phyloP scores from a whole-genome alignment of 192 early-diverging fungal genomes.

The Coemansia guatemalensis region DNA sequence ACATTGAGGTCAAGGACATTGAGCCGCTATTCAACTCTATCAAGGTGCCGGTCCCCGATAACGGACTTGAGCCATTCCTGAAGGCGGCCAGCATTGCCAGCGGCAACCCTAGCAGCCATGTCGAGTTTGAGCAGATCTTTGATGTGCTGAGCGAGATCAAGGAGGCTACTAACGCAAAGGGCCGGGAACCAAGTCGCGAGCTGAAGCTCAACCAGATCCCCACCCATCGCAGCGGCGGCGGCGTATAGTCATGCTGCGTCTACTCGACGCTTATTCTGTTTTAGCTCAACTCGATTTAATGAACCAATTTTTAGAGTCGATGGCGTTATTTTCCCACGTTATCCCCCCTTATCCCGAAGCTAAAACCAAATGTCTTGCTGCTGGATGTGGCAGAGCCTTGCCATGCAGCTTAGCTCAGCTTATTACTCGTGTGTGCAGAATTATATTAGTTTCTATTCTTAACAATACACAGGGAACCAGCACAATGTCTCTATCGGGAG shows the following conservation, averaged over 20 bases:
- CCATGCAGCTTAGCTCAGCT: background rate
- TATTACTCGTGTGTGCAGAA: background rate
- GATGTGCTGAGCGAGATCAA: constrained; percentile 50
- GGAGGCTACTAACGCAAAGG: constrained; percentile 40
- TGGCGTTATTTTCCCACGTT: background rate
- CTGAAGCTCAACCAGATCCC: constrained; percentile 53
- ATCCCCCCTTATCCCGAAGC: background rate
- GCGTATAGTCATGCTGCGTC: constrained; percentile 33
- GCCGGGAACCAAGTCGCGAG: constrained; percentile 22
- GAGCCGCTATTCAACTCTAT: constrained; percentile 35
- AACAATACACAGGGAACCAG: background rate
- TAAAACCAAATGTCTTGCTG: background rate
- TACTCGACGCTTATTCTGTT: too few species aligned
- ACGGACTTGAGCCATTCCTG: constrained; percentile 17
- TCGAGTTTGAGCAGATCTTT: constrained; percentile 57
- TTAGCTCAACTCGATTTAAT: background rate
- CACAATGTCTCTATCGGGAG: constrained; percentile 49
- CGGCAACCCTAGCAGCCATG: constrained; percentile 15
- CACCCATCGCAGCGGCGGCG: constrained; percentile 54
- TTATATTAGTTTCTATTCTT: background rate
- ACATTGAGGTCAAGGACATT: constrained; percentile 47
- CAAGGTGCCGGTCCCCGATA: constrained; percentile 32
- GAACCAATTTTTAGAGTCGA: background rate
- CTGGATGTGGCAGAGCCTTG: background rate
- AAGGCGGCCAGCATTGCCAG: constrained; percentile 16